These are phyloP conservation scores for Aspergillus sp. DNA, from an alignment of 2,329 filamentous ascomycete species.

Conservation along the genomic window DNA sequence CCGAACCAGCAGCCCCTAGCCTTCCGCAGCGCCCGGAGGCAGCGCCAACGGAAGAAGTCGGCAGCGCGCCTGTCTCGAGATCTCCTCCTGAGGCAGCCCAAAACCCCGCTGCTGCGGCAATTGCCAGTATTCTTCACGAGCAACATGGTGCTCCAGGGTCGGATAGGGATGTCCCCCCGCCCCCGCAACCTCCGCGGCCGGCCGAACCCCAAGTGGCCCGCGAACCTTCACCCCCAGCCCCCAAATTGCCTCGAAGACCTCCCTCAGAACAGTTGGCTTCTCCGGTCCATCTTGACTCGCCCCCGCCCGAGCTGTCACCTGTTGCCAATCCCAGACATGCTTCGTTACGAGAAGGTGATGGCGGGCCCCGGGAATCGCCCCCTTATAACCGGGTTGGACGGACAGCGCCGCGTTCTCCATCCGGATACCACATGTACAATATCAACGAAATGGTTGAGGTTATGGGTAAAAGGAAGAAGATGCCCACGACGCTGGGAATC, in stretches of 20 bases:
- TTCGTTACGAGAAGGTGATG: constrained; percentile 40
- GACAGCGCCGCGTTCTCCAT: constrained; percentile 61
- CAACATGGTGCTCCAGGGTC: constrained; percentile 36
- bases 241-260: constrained; percentile 64
- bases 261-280: constrained; percentile 56
- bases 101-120: constrained; percentile 57
- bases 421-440: constrained; percentile 91
- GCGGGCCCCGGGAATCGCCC: constrained; percentile 52
- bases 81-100: constrained; percentile 47
- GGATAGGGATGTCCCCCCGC: constrained; percentile 32
- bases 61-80: constrained; percentile 23
- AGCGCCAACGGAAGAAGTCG: constrained; percentile 27
- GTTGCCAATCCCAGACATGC: constrained; percentile 39
- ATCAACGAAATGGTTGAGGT: constrained; percentile 97
- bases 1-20: constrained; percentile 43
- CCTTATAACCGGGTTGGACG: constrained; percentile 55
- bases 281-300: constrained; percentile 60
- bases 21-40: constrained; percentile 31
- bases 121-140: constrained; percentile 51
- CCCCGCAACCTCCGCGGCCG: constrained; percentile 47
- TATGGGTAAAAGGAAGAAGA: constrained; percentile 96
- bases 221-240: constrained; percentile 45
- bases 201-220: constrained; percentile 67
- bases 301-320: constrained; percentile 51
- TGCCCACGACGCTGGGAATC: constrained; percentile 95